Evolutionary conservation across 345 rosid species (phyloP), one percentile per base, ranked within the genome.

Genomic region (Salix exigua): DNA sequence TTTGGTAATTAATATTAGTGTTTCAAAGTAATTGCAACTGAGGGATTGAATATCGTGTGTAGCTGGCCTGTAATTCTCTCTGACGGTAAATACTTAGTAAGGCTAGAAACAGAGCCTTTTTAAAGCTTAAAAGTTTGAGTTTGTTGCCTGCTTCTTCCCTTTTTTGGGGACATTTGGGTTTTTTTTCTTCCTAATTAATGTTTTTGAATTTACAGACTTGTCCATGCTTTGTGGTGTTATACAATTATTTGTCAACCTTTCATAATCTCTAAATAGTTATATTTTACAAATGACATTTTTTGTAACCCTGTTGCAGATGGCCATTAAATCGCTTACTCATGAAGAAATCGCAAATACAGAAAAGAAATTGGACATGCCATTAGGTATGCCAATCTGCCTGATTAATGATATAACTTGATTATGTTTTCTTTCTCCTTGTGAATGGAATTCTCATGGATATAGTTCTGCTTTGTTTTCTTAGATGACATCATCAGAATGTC

Each of bases 401-500:
- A 55, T 58, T 73, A 61, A 31, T 72, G 71, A 44, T 53, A 64
- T 33, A 28, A 30, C 23, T 18, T 42, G 23, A 30, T 40, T 74
- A 55, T 21, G 46, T 33, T 60, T 30, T 33, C 31, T 44, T 5
- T 17, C 53, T 17, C 26, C 46, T 55, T 26, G 16, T 60, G 25
- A 37, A 66, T 60, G 67, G 67, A 14, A 72, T 79, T 40, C 66
- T 74, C 14, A 70, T 75, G 40, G 2, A 0, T 66, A 21, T 44
- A 1, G 44, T 51, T 75, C 5, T 66, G 65, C 66, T 42, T 30
- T 30, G 68, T 72, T 44, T 44, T 51, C 38, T 17, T 65, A 91
- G 97, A 94, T 84, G 97, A 87, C 30, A 91, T 94, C 72, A 90
- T 94, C 81, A 94, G 91, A 76, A 84, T 94, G 95, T 90, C 97